Evolutionary conservation across 306 rosid species (phyloP).

Genomic region (Citrullus amarus): DNA sequence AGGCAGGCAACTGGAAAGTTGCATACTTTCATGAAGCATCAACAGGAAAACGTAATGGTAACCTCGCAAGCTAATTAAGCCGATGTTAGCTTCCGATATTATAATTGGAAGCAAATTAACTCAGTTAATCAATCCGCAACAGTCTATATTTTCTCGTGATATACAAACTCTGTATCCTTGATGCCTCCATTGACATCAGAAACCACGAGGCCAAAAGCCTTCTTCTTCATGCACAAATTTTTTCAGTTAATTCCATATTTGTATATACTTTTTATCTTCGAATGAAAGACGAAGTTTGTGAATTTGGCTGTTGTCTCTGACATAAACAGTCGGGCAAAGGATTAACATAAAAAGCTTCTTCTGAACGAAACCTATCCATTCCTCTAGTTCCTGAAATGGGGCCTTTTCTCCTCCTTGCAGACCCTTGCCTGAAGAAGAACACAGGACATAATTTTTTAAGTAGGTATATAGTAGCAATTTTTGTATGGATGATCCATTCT

Average conservation of each 20-base stretch:
- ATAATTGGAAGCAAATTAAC: too few species aligned
- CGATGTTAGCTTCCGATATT: not conserved
- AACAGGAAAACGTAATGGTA: not conserved
- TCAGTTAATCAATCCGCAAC: too few species aligned
- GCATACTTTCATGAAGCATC: not conserved
- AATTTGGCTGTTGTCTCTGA: slow-evolving; percentile 28
- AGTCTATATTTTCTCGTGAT: too few species aligned
- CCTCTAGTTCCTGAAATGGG: slow-evolving; percentile 87
- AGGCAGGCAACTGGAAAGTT: not conserved
- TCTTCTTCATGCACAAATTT: not conserved
- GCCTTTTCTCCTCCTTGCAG: slow-evolving; percentile 80
- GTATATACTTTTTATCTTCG: not conserved
- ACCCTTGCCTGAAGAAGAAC: slow-evolving; percentile 50
- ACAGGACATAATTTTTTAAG: not conserved
- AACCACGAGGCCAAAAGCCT: not conserved
- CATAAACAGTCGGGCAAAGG: slow-evolving; percentile 89
- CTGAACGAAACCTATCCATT: slow-evolving; percentile 77
- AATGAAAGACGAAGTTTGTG: slow-evolving; percentile 14
- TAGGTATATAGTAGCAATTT: too few species aligned
- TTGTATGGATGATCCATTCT: too few species aligned
- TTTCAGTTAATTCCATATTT: not conserved
- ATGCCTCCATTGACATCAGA: not conserved
- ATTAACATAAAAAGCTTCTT: slow-evolving; percentile 81
- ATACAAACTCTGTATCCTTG: not conserved
- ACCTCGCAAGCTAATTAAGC: not conserved